Conservation (phyloP, 208 protist genomes). For the Leishmania tarentolae region DNA sequence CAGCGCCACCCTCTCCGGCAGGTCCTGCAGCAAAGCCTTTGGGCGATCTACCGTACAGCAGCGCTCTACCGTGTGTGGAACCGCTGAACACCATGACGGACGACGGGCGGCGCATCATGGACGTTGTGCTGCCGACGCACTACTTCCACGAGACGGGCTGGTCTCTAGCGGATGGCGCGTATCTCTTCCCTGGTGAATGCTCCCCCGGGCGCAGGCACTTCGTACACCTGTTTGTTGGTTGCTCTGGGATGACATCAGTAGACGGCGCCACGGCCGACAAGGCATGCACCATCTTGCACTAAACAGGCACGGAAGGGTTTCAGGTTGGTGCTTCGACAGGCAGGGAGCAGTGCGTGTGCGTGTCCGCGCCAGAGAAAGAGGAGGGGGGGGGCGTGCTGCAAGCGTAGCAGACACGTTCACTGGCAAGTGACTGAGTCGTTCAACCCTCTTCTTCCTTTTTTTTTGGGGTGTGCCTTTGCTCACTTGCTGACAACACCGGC, state of each 20-base stretch:
- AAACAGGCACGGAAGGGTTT: neutral
- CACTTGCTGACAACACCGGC: neutral
- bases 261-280: neutral
- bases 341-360: neutral
- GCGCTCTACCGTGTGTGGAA: slow-evolving; percentile 25
- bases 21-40: neutral
- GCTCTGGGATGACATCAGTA: neutral
- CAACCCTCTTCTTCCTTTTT: neutral
- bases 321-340: neutral
- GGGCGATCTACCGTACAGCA: slow-evolving; percentile 29
- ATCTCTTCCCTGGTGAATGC: slow-evolving; percentile 19
- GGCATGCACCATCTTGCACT: neutral
- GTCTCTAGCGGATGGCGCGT: slow-evolving; percentile 21
- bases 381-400: too few relatives aligned
- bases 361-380: neutral
- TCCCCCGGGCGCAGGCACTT: slow-evolving; percentile 10
- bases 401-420: neutral
- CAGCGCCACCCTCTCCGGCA: neutral
- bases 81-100: slow-evolving; percentile 10
- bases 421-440: neutral
- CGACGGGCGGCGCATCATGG: slow-evolving; percentile 14
- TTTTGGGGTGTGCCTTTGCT: neutral
- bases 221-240: slow-evolving; percentile 21
- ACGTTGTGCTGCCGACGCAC: slow-evolving; percentile 18
- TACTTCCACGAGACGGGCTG: slow-evolving; percentile 34